Base-by-base conservation (phyloP, 2,329 filamentous ascomycete species). In the Colletotrichum salicis region DNA sequence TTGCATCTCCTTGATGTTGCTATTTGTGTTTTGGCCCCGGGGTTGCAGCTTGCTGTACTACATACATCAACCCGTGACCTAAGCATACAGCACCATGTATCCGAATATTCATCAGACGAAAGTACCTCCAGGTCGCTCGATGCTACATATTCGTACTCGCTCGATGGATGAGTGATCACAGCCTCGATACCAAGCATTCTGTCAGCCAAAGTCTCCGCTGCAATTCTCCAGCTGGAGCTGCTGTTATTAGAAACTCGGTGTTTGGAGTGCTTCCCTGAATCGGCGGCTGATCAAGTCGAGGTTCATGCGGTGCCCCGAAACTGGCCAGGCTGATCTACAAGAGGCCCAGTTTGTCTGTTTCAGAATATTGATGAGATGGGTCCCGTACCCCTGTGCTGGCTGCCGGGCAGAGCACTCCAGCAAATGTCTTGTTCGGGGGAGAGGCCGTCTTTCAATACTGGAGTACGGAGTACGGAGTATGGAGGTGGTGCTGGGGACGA, bases 281-380 rank as follows among this genome's bases (percentile, higher is more conserved):
- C 70, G 65, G 45, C 64, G 54, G 45, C 56, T 61, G 60, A 22
- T 48, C 58, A 48, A 13, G 45, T 64, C 60, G 45, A 70, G 27
- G 55, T 72, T 72, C 55, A 72, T 71, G 66, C 63, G 35, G 65
- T 37, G 62, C 62, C 45, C 70, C 65, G 71, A 72, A 66, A 67
- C 61, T 45, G 70, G 60, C 58, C 72, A 24, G 64, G 45, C 54
- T 63, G 72, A 74, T 74, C 72, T 73, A 54, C 72, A 67, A 62
- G 55, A 74, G 70, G 67, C 62, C 70, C 72, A 71, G 65, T 67
- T 48, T 58, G 27, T 56, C 27, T 70, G 72, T 74, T 74, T 74
- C 72, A 74, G 66, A 71, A n/a, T 62, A 48, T 54, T 70, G 66
- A 64, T 59, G 57, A 60, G 45, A 61, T 67, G 71, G 70, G 48